A percentile compares a stretch with the other conserved stretches of the same genome.
phyloP scores from a whole-genome alignment of 345 rosid species.

The Sisymbrium altissimum region DNA sequence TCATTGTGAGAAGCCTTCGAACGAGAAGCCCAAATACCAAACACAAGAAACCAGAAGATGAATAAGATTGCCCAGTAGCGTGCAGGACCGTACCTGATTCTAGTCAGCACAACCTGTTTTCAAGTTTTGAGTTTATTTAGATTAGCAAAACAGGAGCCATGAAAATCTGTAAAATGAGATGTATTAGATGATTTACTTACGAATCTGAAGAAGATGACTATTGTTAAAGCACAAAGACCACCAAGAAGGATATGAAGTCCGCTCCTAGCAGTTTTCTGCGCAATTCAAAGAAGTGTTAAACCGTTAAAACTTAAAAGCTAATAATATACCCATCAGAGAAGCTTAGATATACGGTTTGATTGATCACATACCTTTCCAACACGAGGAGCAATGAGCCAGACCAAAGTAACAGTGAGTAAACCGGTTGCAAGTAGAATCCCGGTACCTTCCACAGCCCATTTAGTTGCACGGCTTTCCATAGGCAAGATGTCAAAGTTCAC shows the following conservation, averaged over 20 bases:
- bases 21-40: constrained; percentile 94
- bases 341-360: background rate
- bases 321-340: background rate
- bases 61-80: constrained; percentile 96
- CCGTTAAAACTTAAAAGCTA: background rate
- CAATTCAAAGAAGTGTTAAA: background rate
- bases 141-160: background rate
- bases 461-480: constrained; percentile 71
- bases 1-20: constrained; percentile 22
- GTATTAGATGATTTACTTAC: constrained; percentile 45
- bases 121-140: constrained; percentile 16
- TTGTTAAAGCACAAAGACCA: constrained; percentile 82
- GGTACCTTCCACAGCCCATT: constrained; percentile 94
- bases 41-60: constrained; percentile 97
- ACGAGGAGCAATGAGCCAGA: constrained; percentile 97
- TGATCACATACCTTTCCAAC: constrained; percentile 77
- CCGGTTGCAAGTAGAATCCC: constrained; percentile 96
- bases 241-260: constrained; percentile 94
- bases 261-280: constrained; percentile 85
- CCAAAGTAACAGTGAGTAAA: constrained; percentile 81
- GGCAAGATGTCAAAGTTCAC: constrained; percentile 48
- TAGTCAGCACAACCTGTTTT: constrained; percentile 82
- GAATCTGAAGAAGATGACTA: constrained; percentile 91
- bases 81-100: constrained; percentile 97
- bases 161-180: background rate